Evolutionary conservation across 495 filamentous ascomycete genomes (phyloP), one percentile per base, ranked within the genome.

Genomic region (Talaromyces borbonicus): DNA sequence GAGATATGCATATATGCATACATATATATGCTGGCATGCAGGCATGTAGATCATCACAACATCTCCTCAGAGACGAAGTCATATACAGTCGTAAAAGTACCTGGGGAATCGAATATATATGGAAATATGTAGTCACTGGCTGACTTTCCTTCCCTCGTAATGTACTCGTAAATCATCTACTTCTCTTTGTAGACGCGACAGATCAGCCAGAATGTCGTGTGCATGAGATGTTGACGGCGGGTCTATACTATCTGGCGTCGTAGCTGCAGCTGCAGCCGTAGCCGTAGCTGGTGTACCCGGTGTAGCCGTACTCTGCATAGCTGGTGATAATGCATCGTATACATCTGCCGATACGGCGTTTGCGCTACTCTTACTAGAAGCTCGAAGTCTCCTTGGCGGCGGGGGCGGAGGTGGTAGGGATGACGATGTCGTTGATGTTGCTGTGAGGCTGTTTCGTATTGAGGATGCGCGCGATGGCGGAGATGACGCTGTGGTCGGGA

Each of bases 161-260:
- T 73, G 72, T 1, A 76, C 79, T 50, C 80, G 71, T 26, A 85
- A 57, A 38, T 78, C 79, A 62, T 87, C 82, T 36, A 87, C 83
- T 56, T 87, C 83, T 59, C 71, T 75, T 59, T 83, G 83, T 47
- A 87, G 58, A 37, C 77, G 74, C 5, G 75, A 68, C 27, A 87
- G 63, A 62, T 85, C 81, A 2, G 80, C 83, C 47, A 87, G 50
- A 31, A 85, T 79, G 56, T 82, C 77, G 24, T 62, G 66, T 4
- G 66, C 69, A 38, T 69, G 63, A 8, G 59, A 64, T 9, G 61
- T 53, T 27, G 62, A 50, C 11, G 61, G 56, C 1, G 40, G 16
- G 3, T 53, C 43, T 11, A n/a, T n/a, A n/a, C n/a, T n/a, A n/a
- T n/a, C n/a, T n/a, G n/a, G n/a, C n/a, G n/a, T n/a, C n/a, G n/a